Conservation (phyloP, 2,329 filamentous ascomycete species). For the Elsinoe australis region DNA sequence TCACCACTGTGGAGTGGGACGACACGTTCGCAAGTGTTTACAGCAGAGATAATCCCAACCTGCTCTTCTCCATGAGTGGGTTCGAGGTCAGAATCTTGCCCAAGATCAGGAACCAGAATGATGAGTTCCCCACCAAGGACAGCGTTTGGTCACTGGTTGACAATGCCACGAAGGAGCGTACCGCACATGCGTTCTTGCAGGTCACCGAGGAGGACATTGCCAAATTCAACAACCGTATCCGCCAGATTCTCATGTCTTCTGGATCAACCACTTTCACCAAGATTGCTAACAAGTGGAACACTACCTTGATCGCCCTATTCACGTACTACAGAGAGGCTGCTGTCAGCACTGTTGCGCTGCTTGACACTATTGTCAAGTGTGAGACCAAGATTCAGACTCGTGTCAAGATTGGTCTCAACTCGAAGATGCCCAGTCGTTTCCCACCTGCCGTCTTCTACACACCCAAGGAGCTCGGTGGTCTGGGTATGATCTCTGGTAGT, state of each 20-base stretch:
- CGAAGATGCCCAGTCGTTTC: conserved; percentile 98
- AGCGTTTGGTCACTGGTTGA: conserved; percentile 97
- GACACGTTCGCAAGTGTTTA: conserved; percentile 98
- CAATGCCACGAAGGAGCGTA: conserved; percentile 93
- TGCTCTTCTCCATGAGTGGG: conserved; percentile 95
- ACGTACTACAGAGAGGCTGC: conserved; percentile 98
- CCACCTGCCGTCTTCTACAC: conserved; percentile 98
- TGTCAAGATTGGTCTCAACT: conserved; percentile 97
- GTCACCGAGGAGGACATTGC: conserved; percentile 97
- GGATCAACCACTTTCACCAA: conserved; percentile 99
- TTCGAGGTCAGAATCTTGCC: conserved; percentile 96
- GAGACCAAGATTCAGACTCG: conserved; percentile 99
- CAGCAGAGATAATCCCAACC: conserved; percentile 92
- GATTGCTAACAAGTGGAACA: conserved; percentile 99
- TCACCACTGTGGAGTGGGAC: conserved; percentile 98
- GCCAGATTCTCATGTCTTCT: conserved; percentile 98
- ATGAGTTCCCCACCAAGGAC: conserved; percentile 95
- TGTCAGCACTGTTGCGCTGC: conserved; percentile 84
- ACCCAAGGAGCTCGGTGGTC: conserved; percentile 89
- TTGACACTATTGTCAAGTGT: conserved; percentile 98
- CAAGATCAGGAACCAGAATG: conserved; percentile 88
- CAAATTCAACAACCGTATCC: conserved; percentile 98
- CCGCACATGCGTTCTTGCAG: conserved; percentile 92
- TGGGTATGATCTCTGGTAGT: conserved; percentile 98
- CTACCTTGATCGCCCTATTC: conserved; percentile 89